Evolutionary conservation across 257 asterid species (phyloP), one percentile per base, ranked within the genome.

Genomic region (Coffea eugenioides): DNA sequence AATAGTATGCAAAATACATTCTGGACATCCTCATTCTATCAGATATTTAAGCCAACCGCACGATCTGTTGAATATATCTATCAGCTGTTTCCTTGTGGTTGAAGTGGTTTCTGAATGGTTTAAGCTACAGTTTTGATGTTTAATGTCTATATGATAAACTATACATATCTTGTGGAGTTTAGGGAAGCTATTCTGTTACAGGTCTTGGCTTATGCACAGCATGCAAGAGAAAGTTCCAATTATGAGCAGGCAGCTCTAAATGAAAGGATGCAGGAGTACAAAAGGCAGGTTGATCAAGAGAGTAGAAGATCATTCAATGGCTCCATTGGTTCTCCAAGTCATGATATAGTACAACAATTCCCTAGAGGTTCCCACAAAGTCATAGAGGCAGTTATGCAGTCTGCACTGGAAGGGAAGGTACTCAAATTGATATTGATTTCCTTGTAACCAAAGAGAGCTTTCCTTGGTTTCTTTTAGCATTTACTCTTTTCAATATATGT

Each of bases 291-390:
- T 23, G 98, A 96, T 82, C 88, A 97, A 80, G 98, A 96, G 82
- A 92, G 97, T 87, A 86, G 97, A 82, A 90, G 93, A 94, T 91
- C 94, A 73, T 88, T 96, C n/a, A 91, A 91, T 84, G 97, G 97
- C 77, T 89, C 96, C 6, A 89, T 89, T 76, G 98, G 98, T 79
- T 94, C 98, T 82, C 98, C 98, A 92, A 97, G 99, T 46, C 92
- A 90, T 86, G 99, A 85, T 97, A 94, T 84, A 97, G 99, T 92
- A 84, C 98, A 92, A 82, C 97, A 80, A 91, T 96, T 74, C 92
- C 97, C 98, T 73, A 86, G 98, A 87, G 92, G 99, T 86, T 96
- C 99, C n/a, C 98, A 96, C 90, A 96, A 96, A 91, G 90, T 92
- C 94, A 94, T 96, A 74, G 98, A 96, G 85, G 99, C 99, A 21